Conservation (phyloP, 768 basidiomycete species). For the Amanita pallidorosea region DNA sequence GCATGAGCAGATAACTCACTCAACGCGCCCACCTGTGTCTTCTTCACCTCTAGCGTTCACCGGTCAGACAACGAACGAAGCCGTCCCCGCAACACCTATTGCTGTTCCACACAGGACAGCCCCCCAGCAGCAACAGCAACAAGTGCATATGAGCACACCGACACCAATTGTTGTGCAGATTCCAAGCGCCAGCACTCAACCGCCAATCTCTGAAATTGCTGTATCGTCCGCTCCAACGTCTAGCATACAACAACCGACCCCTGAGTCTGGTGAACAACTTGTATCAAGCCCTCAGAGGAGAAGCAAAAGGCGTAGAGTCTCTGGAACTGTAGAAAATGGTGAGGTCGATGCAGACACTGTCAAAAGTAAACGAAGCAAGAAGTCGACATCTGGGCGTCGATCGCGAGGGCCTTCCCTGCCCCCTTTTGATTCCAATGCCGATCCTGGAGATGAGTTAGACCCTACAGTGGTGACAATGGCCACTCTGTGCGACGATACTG, state of each 20-base stretch:
- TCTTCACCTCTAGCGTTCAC: neutral
- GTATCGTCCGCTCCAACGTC: neutral
- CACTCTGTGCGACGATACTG: slow-evolving; percentile 63
- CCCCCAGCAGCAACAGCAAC: neutral
- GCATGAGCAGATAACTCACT: neutral
- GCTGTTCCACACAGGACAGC: neutral
- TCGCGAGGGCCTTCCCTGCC: slow-evolving; percentile 39
- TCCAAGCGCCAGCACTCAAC: neutral
- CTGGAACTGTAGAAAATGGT: slow-evolving; percentile 8
- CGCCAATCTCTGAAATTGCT: neutral
- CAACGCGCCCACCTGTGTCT: neutral
- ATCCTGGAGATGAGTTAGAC: slow-evolving; percentile 69
- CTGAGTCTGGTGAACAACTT: neutral
- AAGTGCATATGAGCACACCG: neutral
- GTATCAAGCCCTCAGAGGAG: neutral
- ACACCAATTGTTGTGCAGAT: neutral
- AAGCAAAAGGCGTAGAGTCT: slow-evolving; percentile 12
- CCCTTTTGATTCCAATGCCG: slow-evolving; percentile 44
- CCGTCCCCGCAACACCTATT: neutral
- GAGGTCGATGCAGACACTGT: slow-evolving; percentile 8
- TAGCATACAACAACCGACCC: neutral
- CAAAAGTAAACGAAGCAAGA: slow-evolving; percentile 16
- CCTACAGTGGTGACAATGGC: slow-evolving; percentile 84
- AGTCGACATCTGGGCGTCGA: slow-evolving; percentile 19
- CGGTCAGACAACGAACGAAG: neutral